Evolutionary conservation across 176 grass and related monocot genomes (phyloP), one percentile per base, ranked within the genome.

Genomic region (Lolium multiflorum): DNA sequence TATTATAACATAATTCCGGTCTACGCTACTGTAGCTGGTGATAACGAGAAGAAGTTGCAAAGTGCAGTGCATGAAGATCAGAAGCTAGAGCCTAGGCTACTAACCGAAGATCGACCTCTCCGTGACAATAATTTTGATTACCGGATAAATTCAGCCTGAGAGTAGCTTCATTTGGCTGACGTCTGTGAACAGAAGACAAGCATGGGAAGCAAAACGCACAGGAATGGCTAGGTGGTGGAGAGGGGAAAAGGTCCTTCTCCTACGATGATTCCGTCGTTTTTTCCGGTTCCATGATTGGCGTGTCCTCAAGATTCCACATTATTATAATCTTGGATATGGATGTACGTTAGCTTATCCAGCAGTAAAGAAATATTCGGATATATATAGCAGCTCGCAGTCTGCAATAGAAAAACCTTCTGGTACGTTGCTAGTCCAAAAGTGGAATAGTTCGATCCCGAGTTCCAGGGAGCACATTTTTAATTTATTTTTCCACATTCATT

Each of bases 221-320:
- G 31, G 13, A 6, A 38, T 68, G 18, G 65, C 14, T 39, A 20
- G 44, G 44, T 2, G 44, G 44, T 2, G 43, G 44, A 74, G 71
- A 49, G 44, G 21, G 71, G 22, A 25, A 17, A 74, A 51, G 71
- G 48, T 76, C 14, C 72, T 76, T 54, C 73, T 11, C 22, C 73
- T 17, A 28, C 6, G 1, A 76, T 15, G 7, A 68, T 65, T 18
- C 52, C 48, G 8, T 17, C 73, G 48, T 76, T 76, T 76, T 28
- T 75, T 51, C 24, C 24, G 47, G 3, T 54, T 75, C 14, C 48
- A 54, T 76, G 73, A 76, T 31, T 76, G 73, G 72, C 9, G 46
- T 74, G 71, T 74, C 24, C 73, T 76, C 47, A 76, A 31, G 26
- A 54, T 76, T 76, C 24, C 48, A 52, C 48, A 31, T 10, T 74